phyloP scores from a whole-genome alignment of 768 basidiomycete species.

The Tulasnella sp. region DNA sequence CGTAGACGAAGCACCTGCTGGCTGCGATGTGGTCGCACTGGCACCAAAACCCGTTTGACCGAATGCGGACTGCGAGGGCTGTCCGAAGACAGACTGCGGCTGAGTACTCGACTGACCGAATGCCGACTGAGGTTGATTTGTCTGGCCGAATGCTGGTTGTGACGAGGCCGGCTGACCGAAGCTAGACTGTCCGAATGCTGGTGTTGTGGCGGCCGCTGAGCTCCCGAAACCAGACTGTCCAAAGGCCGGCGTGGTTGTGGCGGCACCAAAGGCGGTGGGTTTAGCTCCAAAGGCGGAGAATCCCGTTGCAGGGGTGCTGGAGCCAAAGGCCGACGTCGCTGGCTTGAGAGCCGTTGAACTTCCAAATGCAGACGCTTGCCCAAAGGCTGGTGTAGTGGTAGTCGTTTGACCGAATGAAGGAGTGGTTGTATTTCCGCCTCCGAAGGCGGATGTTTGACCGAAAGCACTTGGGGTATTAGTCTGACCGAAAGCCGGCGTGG shows the following conservation, averaged over 20 bases:
- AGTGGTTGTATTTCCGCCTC: slow-evolving; percentile 11
- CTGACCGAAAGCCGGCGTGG: slow-evolving; percentile 17
- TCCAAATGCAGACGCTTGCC: slow-evolving; percentile 12
- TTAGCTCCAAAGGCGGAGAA: slow-evolving; percentile 22
- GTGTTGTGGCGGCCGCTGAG: slow-evolving; percentile 10
- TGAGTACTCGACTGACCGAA: slow-evolving; percentile 28
- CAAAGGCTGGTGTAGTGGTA: slow-evolving; percentile 13
- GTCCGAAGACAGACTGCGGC: slow-evolving; percentile 24
- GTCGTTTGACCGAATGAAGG: slow-evolving; percentile 20
- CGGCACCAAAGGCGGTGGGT: slow-evolving; percentile 6
- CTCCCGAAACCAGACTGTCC: slow-evolving; percentile 9
- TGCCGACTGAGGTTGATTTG: slow-evolving; percentile 24
- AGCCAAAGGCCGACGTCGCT: slow-evolving; percentile 19
- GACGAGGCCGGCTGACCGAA: slow-evolving; percentile 20
- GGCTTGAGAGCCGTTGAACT: neutral
- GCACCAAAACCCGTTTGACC: neutral
- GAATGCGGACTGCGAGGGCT: slow-evolving; percentile 19
- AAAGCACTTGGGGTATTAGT: slow-evolving; percentile 24
- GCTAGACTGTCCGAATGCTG: slow-evolving; percentile 27
- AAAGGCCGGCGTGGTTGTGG: neutral
- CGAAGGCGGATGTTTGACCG: slow-evolving; percentile 21
- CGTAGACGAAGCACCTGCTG: neutral
- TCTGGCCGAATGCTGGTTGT: slow-evolving; percentile 28
- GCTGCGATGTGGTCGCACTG: neutral
- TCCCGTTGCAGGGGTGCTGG: slow-evolving; percentile 10